Percentiles rank a stretch among this genome's conserved stretches.
Conservation (phyloP, 1,139 yeast genomes). For the Groenewaldozyma auringiensis region DNA sequence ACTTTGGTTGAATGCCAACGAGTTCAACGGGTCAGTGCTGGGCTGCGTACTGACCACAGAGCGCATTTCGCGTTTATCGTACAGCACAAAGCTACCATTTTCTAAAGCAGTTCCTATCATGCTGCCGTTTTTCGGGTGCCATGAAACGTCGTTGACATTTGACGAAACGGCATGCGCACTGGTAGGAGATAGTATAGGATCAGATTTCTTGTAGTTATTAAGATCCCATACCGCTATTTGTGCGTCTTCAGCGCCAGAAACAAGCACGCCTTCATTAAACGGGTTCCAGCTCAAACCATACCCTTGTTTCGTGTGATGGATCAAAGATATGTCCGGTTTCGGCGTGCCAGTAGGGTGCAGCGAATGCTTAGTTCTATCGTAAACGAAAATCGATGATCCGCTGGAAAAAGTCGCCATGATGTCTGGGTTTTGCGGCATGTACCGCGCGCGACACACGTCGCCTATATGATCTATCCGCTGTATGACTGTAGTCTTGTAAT, state of each 20-base stretch:
- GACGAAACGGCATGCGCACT: slow-evolving; percentile 15
- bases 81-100: slow-evolving; percentile 57
- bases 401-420: slow-evolving; percentile 67
- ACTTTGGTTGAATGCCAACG: slow-evolving; percentile 54
- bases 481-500: slow-evolving; percentile 43
- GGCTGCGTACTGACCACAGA: slow-evolving; percentile 5
- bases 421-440: slow-evolving; percentile 70
- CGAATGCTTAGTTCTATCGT: slow-evolving; percentile 45
- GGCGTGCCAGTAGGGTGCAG: slow-evolving; percentile 30
- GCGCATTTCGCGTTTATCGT: slow-evolving; percentile 48
- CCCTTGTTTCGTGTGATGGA: slow-evolving; percentile 64
- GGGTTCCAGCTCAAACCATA: slow-evolving; percentile 64
- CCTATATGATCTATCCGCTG: slow-evolving; percentile 44
- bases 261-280: slow-evolving; percentile 35
- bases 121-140: slow-evolving; percentile 40
- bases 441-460: slow-evolving; percentile 79
- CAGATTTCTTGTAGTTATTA: slow-evolving; percentile 23
- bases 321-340: slow-evolving; percentile 36
- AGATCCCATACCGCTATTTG: slow-evolving; percentile 67
- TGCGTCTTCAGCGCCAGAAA: slow-evolving; percentile 63
- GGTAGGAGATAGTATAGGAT: slow-evolving; percentile 13
- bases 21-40: slow-evolving; percentile 45
- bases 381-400: slow-evolving; percentile 59
- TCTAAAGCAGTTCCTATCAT: slow-evolving; percentile 69
- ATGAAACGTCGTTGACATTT: slow-evolving; percentile 36